Evolutionary conservation across 2,329 filamentous ascomycete species (phyloP), one percentile per base, ranked within the genome.

Genomic region (Penicillium paneum): DNA sequence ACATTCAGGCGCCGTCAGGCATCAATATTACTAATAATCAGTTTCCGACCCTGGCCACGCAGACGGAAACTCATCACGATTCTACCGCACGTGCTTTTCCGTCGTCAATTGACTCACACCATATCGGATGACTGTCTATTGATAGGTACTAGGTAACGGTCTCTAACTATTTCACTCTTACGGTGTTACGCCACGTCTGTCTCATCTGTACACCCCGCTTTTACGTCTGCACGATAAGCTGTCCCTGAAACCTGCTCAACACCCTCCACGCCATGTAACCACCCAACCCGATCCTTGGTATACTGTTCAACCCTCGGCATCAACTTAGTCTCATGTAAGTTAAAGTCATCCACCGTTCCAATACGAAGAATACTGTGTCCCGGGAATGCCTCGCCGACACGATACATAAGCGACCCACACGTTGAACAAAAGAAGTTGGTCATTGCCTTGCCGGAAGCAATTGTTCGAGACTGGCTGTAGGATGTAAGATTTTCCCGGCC

Each of bases 301-400:
- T 79, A 87, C 42, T 76, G 71, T 72, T 86, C 84, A 0, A 77
- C 57, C 54, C 64, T 67, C 0, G 84, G 84, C 63, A 71, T 80
- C 58, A 87, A 66, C 63, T 78, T 80, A 0, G 78, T 82, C 71
- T 86, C 82, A 32, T 80, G 76, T 47, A 87, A 63, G 46, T 64
- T 67, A 48, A 84, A 83, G 69, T 87, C 84, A 65, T 88, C 84
- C 1, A 88, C 78, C 0, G 81, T 85, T 0, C 85, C 85, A 46
- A 84, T 77, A 0, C 84, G 71, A 55, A 82, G 49, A 43, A 86
- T 79, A 35, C 68, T 79, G 40, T 56, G 54, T 0, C 75, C 80
- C 0, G 81, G 81, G 49, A 74, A 79, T 0, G 64, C 71, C 1
- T 69, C 62, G 5, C 78, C 71, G 8, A 76, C 67, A 0, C 84